These are phyloP conservation scores for Magnaporthiopsis rhizophila DNA, from an alignment of 2,329 filamentous ascomycete species.

Conservation along the genomic window DNA sequence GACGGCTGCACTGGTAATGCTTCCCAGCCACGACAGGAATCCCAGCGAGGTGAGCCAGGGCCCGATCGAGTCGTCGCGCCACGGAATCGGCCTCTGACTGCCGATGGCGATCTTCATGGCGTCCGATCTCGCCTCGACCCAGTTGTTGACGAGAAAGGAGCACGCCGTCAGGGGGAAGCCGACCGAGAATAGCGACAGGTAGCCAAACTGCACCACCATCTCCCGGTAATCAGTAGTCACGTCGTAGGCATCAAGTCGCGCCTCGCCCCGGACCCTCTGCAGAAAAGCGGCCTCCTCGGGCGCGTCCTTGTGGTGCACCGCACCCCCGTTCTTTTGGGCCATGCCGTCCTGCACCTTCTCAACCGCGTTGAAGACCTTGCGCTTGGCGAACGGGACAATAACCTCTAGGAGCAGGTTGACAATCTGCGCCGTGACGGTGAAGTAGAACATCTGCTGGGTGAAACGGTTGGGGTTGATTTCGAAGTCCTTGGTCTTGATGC, in stretches of 20 bases:
- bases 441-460: conserved; percentile 89
- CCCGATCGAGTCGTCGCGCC: conserved; percentile 87
- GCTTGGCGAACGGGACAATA: conserved; percentile 77
- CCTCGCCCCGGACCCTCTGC: conserved; percentile 71
- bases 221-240: conserved; percentile 87
- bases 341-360: conserved; percentile 61
- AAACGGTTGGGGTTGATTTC: conserved; percentile 76
- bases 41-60: conserved; percentile 81
- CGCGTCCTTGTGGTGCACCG: conserved; percentile 48
- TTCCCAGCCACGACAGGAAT: conserved; percentile 91
- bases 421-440: conserved; percentile 87
- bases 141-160: conserved; percentile 90
- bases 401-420: conserved; percentile 82
- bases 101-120: conserved; percentile 85
- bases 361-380: conserved; percentile 68
- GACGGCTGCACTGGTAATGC: conserved; percentile 76
- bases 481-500: conserved; percentile 56
- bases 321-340: conserved; percentile 42
- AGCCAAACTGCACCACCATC: conserved; percentile 48
- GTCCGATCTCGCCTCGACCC: conserved; percentile 88
- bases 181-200: conserved; percentile 83
- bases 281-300: conserved; percentile 77
- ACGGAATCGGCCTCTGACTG: conserved; percentile 82
- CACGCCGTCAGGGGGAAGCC: conserved; percentile 90
- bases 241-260: conserved; percentile 76